Base-by-base conservation (phyloP, 1,284 basidiomycete genomes). In the Ceratorhiza oryzae-sativae region DNA sequence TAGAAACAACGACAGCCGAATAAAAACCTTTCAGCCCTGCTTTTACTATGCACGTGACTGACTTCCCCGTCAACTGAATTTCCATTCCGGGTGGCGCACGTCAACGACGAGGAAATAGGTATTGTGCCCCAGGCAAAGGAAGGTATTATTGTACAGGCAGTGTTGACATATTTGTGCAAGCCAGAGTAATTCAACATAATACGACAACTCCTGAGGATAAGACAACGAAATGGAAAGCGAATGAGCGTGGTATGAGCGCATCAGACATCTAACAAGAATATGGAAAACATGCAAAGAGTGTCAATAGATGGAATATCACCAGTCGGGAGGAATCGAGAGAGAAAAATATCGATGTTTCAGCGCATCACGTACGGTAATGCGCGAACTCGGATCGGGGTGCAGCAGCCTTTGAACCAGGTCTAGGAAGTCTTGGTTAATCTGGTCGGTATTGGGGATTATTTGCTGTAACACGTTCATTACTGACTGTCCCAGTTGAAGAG, bases 401-500 rank as follows among this genome's bases (percentile, higher is more conserved):
- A 99, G 87, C 73, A 99, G 84, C 78, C 89, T 90, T 78, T 88
- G 86, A 74, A 99, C 91, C 34, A 98, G 87, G 79, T 96, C 90
- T 76, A 94, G 82, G 82, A 98, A 98, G 76, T 91, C 86, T 77
- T 84, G 83, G 80, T 94, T 94, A 77, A 89, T 83, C 56, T 84
- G 80, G 79, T 94, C 88, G 62, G 81, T 86, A 34, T 87, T 88
- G 61, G 87, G 88, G 76, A 98, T 94, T 76, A 97, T 92, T 74
- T 96, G 92, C 90, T 95, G 78, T 8, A 12, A 3, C 75, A 61
- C 65, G n/a, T n/a, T n/a, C 36, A 72, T 65, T n/a, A 51, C 36
- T 41, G 30, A 0, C 39, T 13, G 61, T 55, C n/a, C 70, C 41
- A 23, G 45, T 3, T 2, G 18, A 34, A 42, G 18, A 20, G 55